phyloP scores from a whole-genome alignment of 108 stramenopile species.

The Epipyxis sp. region DNA sequence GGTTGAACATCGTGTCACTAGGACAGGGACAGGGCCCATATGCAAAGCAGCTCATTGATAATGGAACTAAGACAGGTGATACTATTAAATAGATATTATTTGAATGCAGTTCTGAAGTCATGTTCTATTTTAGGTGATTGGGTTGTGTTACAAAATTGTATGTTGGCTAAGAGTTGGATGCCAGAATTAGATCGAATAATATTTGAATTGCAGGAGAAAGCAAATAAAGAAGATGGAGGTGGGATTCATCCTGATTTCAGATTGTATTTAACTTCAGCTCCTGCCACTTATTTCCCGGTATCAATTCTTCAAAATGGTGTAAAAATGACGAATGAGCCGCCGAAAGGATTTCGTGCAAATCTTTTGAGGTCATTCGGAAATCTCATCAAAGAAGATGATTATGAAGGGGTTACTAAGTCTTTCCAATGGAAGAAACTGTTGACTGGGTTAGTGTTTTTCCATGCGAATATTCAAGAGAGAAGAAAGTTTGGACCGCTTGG shows the following conservation, averaged over 20 bases:
- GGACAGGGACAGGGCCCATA: conserved; percentile 66
- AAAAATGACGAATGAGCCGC: conserved; percentile 34
- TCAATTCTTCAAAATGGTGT: conserved; percentile 53
- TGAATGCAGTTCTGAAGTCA: conserved; percentile 30
- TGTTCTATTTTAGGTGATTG: no score
- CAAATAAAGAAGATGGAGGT: background rate
- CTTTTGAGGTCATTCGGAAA: conserved; percentile 51
- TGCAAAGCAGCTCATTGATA: conserved; percentile 52
- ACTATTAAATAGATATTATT: no score
- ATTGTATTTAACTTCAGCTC: conserved; percentile 58
- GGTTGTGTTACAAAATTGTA: conserved; percentile 62
- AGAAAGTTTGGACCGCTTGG: conserved; percentile 67
- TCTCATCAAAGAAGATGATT: conserved; percentile 55
- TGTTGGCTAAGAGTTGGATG: conserved; percentile 65
- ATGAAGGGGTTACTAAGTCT: conserved; percentile 44
- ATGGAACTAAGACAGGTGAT: conserved; percentile 47
- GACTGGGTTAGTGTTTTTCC: conserved; percentile 60
- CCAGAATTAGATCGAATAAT: conserved; percentile 52
- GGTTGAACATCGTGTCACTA: conserved; percentile 56
- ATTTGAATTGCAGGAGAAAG: conserved; percentile 30
- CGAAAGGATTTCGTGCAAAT: conserved; percentile 47
- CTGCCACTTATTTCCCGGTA: conserved; percentile 62
- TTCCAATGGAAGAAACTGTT: conserved; percentile 57
- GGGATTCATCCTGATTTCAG: conserved; percentile 55
- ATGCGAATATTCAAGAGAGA: conserved; percentile 64